Evolutionary conservation across 495 filamentous ascomycete species (phyloP).

Genomic region (Neurospora sp.): DNA sequence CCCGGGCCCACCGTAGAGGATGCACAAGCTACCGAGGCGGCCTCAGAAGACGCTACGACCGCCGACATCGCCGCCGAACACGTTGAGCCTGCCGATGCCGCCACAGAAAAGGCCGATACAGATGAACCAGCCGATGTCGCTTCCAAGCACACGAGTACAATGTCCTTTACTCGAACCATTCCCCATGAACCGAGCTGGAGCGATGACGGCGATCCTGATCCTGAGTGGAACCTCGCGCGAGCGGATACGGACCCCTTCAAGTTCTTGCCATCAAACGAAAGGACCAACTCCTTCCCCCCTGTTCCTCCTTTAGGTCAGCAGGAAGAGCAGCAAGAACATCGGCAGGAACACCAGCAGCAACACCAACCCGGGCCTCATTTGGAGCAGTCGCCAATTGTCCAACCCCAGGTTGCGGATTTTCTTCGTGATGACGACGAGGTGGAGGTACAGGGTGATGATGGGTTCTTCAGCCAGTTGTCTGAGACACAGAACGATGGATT

Average conservation of each 20-base stretch:
- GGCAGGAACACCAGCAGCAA: constrained; percentile 27
- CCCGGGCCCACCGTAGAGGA: not conserved
- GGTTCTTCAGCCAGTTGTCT: constrained; percentile 9
- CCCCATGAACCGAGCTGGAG: constrained; percentile 43
- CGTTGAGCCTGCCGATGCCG: constrained; percentile 12
- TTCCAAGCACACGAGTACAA: constrained; percentile 39
- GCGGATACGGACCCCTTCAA: constrained; percentile 45
- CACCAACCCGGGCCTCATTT: constrained; percentile 20
- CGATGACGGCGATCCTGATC: constrained; percentile 43
- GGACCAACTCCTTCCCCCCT: constrained; percentile 54
- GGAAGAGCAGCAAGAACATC: constrained; percentile 32
- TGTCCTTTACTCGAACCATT: constrained; percentile 43
- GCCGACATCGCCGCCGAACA: constrained; percentile 14
- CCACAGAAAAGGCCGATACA: constrained; percentile 10
- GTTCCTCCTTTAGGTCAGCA: constrained; percentile 33
- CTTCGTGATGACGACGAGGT: constrained; percentile 25
- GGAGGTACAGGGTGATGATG: constrained; percentile 10
- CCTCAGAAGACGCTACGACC: not conserved
- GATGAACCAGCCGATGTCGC: constrained; percentile 14
- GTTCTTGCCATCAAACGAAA: constrained; percentile 40
- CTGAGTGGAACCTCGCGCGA: constrained; percentile 39
- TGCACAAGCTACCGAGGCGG: not conserved
- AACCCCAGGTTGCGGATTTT: constrained; percentile 11
- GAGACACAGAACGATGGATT: constrained; percentile 14
- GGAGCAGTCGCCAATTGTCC: constrained; percentile 9